A percentile compares a stretch with the other conserved stretches of the same genome.
Conservation (phyloP, 2,329 filamentous ascomycete genomes). For the Hypoxylon sp. region DNA sequence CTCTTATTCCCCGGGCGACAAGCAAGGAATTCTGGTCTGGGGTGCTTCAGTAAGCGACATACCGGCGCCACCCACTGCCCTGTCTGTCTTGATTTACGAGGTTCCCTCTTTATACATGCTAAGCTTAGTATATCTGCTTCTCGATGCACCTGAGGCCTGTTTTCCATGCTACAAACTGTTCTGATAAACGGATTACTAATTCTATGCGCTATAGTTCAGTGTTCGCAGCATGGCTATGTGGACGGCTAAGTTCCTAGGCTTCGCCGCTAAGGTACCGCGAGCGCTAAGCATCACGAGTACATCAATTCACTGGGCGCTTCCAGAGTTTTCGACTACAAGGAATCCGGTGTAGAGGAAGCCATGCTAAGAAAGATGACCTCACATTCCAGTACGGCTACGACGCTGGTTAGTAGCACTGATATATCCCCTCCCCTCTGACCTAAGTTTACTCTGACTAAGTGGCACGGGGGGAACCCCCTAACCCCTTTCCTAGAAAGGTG, state of each 20-base stretch:
- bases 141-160: no score
- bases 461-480: no score
- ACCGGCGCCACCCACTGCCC: neutral
- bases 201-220: constrained; percentile 50
- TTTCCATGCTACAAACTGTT: no score
- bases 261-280: constrained; percentile 59
- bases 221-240: constrained; percentile 61
- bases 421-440: no score
- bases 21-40: constrained; percentile 57
- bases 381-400: constrained; percentile 58
- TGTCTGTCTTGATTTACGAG: neutral
- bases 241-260: constrained; percentile 53
- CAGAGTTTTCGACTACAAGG: constrained; percentile 58
- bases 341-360: constrained; percentile 45
- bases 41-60: constrained; percentile 53
- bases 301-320: constrained; percentile 54
- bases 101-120: neutral
- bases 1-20: constrained; percentile 30
- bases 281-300: constrained; percentile 52
- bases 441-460: no score
- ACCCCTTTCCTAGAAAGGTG: no score
- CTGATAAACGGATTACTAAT: neutral
- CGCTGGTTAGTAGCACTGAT: no score
- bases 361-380: constrained; percentile 56
- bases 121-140: no score